Evolutionary conservation across 2,329 filamentous ascomycete species (phyloP), one percentile per base, ranked within the genome.

Genomic region (Exophiala alcalophila): DNA sequence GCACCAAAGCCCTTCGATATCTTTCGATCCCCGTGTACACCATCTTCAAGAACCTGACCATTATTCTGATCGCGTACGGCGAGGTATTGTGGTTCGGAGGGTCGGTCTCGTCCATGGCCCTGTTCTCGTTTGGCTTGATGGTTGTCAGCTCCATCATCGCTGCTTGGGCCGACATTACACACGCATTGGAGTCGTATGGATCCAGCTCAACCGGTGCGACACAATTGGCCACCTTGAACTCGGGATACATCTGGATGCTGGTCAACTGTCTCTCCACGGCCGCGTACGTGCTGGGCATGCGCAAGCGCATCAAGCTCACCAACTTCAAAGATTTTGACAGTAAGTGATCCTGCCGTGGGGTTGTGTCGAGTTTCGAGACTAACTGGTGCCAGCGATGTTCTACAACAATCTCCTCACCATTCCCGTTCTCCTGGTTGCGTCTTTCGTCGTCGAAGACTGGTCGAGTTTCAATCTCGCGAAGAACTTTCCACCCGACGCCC

Each of bases 321-420:
- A 96, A 95, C 76, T 97, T 98, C 72, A 96, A 95, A 77, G 92
- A 97, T 66, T 97, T 94, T 74, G 92, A 98, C 67, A 95, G 91
- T 96, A 77, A 70, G 91, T 81, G 30, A 9, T 29, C n/a, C n/a
- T 19, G 19, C 12, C 24, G 23, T 4, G 3, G 11, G n/a, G 18
- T 15, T 20, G 3, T 4, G 4, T 18, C 43, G 18, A 32, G 8
- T 28, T 19, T 39, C 49, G 19, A 14, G 52, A 32, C 65, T 72
- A 57, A 68, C 61, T 29, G 6, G 28, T 25, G 42, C 33, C 54
- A 97, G 91, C 90, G 61, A 98, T 97, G 92, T 97, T 92, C 73
- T 98, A 98, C 77, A 98, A 98, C 80, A 97, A 98, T 69, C 78
- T 97, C 33, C 81, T 98, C 55, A 94, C 90, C 44, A 95, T 98